Percentiles rank a stretch among this genome's conserved stretches.
Conservation (phyloP, 2,329 filamentous ascomycete genomes). For the Trichoderma guizhouense region DNA sequence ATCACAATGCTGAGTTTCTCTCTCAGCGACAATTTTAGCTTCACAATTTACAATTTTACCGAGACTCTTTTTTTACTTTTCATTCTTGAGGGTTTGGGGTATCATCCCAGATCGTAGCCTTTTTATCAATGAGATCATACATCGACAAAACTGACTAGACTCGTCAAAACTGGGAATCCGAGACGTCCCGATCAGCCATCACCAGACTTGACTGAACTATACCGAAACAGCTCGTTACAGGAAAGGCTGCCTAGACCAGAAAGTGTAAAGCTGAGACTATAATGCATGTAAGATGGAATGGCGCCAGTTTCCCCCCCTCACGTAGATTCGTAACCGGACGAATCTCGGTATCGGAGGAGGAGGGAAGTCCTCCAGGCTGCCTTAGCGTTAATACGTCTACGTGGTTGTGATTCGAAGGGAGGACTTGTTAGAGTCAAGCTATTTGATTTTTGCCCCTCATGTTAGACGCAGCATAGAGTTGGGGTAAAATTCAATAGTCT, state of each 20-base stretch:
- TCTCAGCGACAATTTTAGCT: neutral
- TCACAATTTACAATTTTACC: neutral
- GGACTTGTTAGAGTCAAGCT: neutral
- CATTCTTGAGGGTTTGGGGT: neutral
- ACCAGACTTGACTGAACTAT: neutral
- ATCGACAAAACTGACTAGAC: neutral
- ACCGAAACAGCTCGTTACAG: neutral
- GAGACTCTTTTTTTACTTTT: neutral
- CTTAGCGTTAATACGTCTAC: neutral
- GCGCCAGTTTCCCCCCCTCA: neutral
- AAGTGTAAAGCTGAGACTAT: neutral
- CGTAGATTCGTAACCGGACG: neutral
- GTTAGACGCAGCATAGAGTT: neutral
- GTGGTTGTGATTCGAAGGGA: neutral
- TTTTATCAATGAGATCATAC: neutral
- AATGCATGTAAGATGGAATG: neutral
- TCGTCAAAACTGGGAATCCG: neutral
- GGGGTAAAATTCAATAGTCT: neutral
- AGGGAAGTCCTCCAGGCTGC: neutral
- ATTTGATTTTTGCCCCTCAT: neutral
- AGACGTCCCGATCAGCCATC: neutral
- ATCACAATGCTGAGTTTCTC: neutral
- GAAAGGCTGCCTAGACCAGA: neutral
- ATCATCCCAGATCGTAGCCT: neutral
- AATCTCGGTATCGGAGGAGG: neutral